Base-by-base conservation (phyloP, 352 stramenopile species). In the Thalassiosira mediterranea region DNA sequence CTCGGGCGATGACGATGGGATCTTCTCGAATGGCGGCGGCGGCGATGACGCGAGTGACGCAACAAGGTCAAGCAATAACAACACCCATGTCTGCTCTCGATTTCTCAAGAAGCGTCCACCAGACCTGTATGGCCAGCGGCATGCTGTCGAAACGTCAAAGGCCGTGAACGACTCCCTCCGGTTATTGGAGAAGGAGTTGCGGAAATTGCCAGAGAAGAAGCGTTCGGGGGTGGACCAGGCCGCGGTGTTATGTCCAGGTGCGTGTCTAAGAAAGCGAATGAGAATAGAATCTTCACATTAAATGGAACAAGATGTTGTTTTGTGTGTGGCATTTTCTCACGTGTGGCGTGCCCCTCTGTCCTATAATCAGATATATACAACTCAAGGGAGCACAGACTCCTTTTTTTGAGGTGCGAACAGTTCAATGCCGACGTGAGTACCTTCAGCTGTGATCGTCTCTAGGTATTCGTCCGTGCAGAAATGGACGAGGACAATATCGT, bases 401-500 rank as follows among this genome's bases (percentile, higher is more conserved):
- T 78, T 25, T 87, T 87, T 42, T 56, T 87, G 26, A 79, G 79
- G 29, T 87, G 69, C 58, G 79, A 87, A 46, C 59, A 79, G 4
- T 84, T 84, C 58, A 77, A 87, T 61, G 63, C 58, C 2, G 75
- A 82, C 68, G 73, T 84, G 71, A 70, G 70, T 81, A 47, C 19
- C 4, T n/a, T 25, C 34, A 48, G 34, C 11, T 59, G 37, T 26
- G 32, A 25, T 19, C 29, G 19, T 58, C 11, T 26, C 4, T 40
- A 53, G n/a, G n/a, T n/a, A n/a, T n/a, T n/a, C n/a, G n/a, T n/a
- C n/a, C n/a, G n/a, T n/a, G n/a, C n/a, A n/a, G n/a, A n/a, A n/a
- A n/a, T n/a, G n/a, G n/a, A n/a, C n/a, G n/a, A n/a, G n/a, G n/a
- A n/a, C 31, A 49, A 21, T 65, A 23, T 34, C 15, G 28, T 47